Base-by-base conservation (phyloP, 305 asterid species). In the Petunia hybrid region DNA sequence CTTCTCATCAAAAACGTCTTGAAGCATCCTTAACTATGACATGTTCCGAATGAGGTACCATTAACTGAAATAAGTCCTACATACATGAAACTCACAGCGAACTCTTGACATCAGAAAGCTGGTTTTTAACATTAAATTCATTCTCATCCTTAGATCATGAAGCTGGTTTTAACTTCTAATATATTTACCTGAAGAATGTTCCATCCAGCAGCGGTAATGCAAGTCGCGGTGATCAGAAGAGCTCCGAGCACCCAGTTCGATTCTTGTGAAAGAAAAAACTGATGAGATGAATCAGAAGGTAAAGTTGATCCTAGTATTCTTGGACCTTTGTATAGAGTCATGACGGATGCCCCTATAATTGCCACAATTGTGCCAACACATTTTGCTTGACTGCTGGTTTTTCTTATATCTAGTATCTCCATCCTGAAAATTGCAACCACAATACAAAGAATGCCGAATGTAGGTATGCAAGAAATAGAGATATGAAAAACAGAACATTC, bases 241-340 rank as follows among this genome's bases (percentile, higher is more conserved):
- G 85, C 83, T 31, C 88, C 86, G 2, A 85, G 51, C 8, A 80
- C 42, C 88, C 88, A 85, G 40, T 42, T 83, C 40, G 88, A 83
- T 68, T 83, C 83, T 71, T 73, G 67, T 43, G 83, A n/a, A 60
- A 78, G 22, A 6, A 55, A 38, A 45, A 10, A 74, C 42, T 60
- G 81, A 13, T 67, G 43, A n/a, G 81, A 46, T 43, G 81, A 83
- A 67, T 59, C 40, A 39, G 74, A 36, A 53, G 64, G 61, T 5
- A 55, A 39, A 59, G 12, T 10, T 48, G 80, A 67, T 16, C 74
- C 43, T 14, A 80, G 13, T 35, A 85, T 2, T 12, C n/a, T 13
- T 5, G 88, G 88, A 2, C 88, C 88, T 81, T 81, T 60, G 48
- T 85, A 85, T 2, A 85, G 59, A 73, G 88, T 83, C 80, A 85